These are phyloP conservation scores for Pecoramyces ruminantium DNA, from an alignment of 192 early-diverging fungal genomes.

Conservation along the genomic window DNA sequence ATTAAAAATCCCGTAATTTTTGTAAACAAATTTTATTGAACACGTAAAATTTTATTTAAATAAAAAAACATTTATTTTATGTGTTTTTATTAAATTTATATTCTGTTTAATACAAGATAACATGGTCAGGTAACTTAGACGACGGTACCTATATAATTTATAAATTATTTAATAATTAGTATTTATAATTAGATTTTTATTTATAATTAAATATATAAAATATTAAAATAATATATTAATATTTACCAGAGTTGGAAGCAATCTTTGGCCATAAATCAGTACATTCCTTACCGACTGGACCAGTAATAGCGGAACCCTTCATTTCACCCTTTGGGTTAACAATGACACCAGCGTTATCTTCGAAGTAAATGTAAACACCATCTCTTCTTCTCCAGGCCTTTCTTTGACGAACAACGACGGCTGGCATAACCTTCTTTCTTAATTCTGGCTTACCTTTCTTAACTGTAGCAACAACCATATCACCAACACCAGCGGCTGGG, in stretches of 20 bases:
- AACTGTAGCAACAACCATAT: constrained; percentile 98
- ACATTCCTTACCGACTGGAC: constrained; percentile 99
- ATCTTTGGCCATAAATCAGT: constrained; percentile 99
- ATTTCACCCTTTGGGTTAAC: constrained; percentile 99
- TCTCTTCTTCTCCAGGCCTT: constrained; percentile 98
- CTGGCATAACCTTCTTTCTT: constrained; percentile 99
- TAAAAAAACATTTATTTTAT: background rate
- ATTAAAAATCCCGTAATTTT: too few relatives aligned
- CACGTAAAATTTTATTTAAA: background rate
- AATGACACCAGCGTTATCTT: constrained; percentile 99
- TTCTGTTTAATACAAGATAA: background rate
- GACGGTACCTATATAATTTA: background rate
- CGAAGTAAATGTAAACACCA: constrained; percentile 98
- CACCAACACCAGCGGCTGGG: constrained; percentile 93
- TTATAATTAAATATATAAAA: too few relatives aligned
- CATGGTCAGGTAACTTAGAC: background rate
- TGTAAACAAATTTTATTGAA: background rate
- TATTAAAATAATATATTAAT: background rate
- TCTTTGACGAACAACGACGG: constrained; percentile 96
- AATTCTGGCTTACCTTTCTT: constrained; percentile 99
- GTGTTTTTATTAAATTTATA: background rate
- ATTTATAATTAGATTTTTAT: too few relatives aligned
- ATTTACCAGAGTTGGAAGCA: constrained; percentile 56
- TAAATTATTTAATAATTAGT: background rate
- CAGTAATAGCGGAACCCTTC: constrained; percentile 99